phyloP scores from a whole-genome alignment of 345 rosid genomes.

The Hirschfeldia incana region DNA sequence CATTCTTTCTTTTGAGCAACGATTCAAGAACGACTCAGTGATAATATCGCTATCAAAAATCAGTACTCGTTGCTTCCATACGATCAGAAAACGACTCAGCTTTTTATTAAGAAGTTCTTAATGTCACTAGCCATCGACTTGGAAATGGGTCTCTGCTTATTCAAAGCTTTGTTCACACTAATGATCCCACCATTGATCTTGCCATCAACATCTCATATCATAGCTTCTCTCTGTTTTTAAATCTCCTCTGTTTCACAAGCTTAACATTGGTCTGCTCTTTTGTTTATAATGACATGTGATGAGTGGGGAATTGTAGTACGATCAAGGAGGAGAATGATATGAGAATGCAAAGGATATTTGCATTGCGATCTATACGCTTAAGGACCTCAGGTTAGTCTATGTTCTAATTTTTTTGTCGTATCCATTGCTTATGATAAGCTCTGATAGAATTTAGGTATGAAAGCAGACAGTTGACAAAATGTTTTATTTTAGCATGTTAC shows the following conservation, averaged over 20 bases:
- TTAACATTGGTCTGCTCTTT: not conserved
- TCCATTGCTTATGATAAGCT: too few species aligned
- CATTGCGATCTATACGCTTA: too few species aligned
- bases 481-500: too few species aligned
- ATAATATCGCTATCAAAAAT: not conserved
- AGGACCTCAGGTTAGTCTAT: too few species aligned
- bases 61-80: constrained; percentile 38
- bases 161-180: constrained; percentile 39
- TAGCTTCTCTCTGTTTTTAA: not conserved
- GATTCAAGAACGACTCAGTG: not conserved
- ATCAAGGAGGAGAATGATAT: too few species aligned
- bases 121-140: constrained; percentile 46
- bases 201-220: constrained; percentile 51
- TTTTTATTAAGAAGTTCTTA: constrained; percentile 17
- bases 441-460: too few species aligned
- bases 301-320: too few species aligned
- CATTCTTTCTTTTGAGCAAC: too few species aligned
- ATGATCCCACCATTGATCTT: constrained; percentile 44
- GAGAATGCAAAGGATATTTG: too few species aligned
- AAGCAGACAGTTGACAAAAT: too few species aligned
- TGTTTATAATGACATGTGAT: too few species aligned
- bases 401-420: too few species aligned
- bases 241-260: not conserved
- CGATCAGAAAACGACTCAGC: constrained; percentile 39
- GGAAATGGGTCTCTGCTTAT: constrained; percentile 46